Conservation (phyloP, 1,139 yeast genomes). For the Eremothecium sinecaudum region DNA sequence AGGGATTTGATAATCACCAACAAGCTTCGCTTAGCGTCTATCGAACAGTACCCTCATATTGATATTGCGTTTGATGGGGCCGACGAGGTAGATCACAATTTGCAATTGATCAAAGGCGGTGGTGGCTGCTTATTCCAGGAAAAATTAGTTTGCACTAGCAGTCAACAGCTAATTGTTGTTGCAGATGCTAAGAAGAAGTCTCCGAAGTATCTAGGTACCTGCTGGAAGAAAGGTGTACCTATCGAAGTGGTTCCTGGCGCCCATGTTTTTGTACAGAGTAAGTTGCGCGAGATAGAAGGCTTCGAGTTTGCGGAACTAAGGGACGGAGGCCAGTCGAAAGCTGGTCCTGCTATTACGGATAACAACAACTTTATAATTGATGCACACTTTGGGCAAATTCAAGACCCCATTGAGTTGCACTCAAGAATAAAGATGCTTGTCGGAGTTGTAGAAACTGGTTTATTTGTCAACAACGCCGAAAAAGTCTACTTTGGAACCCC, state of each 20-base stretch:
- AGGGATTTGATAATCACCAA: slow-evolving; percentile 75
- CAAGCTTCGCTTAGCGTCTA: slow-evolving; percentile 66
- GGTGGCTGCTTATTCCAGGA: slow-evolving; percentile 98
- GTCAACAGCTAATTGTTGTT: slow-evolving; percentile 70
- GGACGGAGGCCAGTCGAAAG: slow-evolving; percentile 84
- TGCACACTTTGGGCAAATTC: slow-evolving; percentile 79
- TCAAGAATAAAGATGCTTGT: slow-evolving; percentile 59
- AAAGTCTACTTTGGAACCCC: slow-evolving; percentile 85
- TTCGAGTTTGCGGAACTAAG: slow-evolving; percentile 49
- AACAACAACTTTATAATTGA: slow-evolving; percentile 90
- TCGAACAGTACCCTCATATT: slow-evolving; percentile 70
- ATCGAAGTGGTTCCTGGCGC: slow-evolving; percentile 91
- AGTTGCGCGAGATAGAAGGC: slow-evolving; percentile 50
- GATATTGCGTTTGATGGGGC: slow-evolving; percentile 98
- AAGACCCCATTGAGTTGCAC: slow-evolving; percentile 54
- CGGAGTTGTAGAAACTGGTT: slow-evolving; percentile 96
- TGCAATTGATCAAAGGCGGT: slow-evolving; percentile 94
- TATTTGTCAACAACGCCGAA: slow-evolving; percentile 61
- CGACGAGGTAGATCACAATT: slow-evolving; percentile 77
- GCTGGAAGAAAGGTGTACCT: slow-evolving; percentile 89
- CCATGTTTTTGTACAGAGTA: slow-evolving; percentile 62
- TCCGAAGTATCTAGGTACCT: slow-evolving; percentile 53
- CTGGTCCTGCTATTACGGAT: slow-evolving; percentile 97
- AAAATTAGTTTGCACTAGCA: slow-evolving; percentile 79
- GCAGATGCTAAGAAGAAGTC: slow-evolving; percentile 87